Base-by-base conservation (phyloP, 2,329 filamentous ascomycete genomes). In the Knoxdaviesia capensis region DNA sequence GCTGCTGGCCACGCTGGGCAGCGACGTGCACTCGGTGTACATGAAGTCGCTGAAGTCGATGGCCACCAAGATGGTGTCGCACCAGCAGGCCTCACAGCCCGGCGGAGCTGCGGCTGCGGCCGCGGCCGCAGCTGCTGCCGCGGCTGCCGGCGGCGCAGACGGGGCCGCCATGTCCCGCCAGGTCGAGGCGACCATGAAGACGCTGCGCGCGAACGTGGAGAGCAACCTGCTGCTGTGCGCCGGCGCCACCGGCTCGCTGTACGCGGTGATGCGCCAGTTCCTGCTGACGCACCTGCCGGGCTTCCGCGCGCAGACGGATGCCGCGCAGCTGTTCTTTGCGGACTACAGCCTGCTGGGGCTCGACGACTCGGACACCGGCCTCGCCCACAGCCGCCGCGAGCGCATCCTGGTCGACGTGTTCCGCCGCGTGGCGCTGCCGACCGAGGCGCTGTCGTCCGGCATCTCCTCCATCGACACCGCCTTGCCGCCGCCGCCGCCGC, bases 321-420 rank as follows among this genome's bases (percentile, higher is more conserved):
- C 74, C 31, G 70, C 77, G 7, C 68, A 68, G 46, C 64, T 93
- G 40, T 82, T 81, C 59, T 80, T 85, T 57, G 71, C 73, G 40
- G 74, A 90, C 53, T 83, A 77, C 43, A 66, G 65, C 40, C 70
- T 82, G 54, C 63, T 90, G 7, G 79, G 80, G 5, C 62, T 84
- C 9, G 68, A 77, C 42, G 72, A 77, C 45, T 57, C 58, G 9
- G 60, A 61, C 11, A 38, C 41, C n/a, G 70, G 67, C 5, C 53
- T 71, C 8, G 56, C 53, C 3, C 51, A 53, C 20, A 58, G 59
- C 44, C 58, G 54, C 44, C 53, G 54, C 3, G 58, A 51, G 34
- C 57, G 59, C 1, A 48, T 52, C 6, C 62, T 66, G 42, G 56
- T 74, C 5, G 71, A 74, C 48, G 57, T 67, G 7, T 83, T 78